Evolutionary conservation across 371 early-diverging fungal genomes (phyloP).

Genomic region (Rhizopus delemar): DNA sequence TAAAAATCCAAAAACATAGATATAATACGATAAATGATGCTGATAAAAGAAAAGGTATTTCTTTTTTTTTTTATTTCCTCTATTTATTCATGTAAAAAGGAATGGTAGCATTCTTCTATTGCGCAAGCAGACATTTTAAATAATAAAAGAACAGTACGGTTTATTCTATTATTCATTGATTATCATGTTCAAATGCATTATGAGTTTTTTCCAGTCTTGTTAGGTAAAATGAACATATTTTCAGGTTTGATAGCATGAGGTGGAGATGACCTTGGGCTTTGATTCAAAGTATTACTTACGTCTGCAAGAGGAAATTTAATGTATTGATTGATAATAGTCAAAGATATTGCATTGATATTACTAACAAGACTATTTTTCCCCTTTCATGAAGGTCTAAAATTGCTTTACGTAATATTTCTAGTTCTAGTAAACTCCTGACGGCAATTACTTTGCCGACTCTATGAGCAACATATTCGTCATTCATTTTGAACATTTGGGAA

Average conservation of each 20-base stretch:
- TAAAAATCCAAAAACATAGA: too few species aligned
- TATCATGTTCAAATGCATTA: conserved; percentile 11
- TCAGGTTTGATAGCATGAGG: conserved; percentile 9
- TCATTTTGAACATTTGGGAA: conserved; percentile 9
- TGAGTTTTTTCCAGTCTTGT: conserved; percentile 13
- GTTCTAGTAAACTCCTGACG: conserved; percentile 14
- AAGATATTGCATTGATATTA: conserved; percentile 12
- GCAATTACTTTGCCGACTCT: conserved; percentile 13
- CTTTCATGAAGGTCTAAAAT: conserved; percentile 10
- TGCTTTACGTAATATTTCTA: conserved; percentile 8
- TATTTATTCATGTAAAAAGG: too few species aligned
- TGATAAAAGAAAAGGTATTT: too few species aligned
- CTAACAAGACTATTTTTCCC: conserved; percentile 12
- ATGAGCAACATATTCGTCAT: conserved; percentile 14
- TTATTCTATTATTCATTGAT: conserved; percentile 2
- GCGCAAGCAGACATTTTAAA: background rate
- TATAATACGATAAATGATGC: too few species aligned
- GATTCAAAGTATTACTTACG: background rate
- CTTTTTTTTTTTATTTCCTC: too few species aligned
- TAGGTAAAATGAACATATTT: conserved; percentile 12
- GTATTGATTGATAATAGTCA: conserved; percentile 11
- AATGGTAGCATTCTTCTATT: conserved; percentile 1
- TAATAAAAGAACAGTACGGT: background rate
- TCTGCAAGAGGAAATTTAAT: conserved; percentile 13
- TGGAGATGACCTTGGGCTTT: conserved; percentile 1